These are phyloP conservation scores for Volvox carteri DNA, from an alignment of 163 green algal species.

Conservation along the genomic window DNA sequence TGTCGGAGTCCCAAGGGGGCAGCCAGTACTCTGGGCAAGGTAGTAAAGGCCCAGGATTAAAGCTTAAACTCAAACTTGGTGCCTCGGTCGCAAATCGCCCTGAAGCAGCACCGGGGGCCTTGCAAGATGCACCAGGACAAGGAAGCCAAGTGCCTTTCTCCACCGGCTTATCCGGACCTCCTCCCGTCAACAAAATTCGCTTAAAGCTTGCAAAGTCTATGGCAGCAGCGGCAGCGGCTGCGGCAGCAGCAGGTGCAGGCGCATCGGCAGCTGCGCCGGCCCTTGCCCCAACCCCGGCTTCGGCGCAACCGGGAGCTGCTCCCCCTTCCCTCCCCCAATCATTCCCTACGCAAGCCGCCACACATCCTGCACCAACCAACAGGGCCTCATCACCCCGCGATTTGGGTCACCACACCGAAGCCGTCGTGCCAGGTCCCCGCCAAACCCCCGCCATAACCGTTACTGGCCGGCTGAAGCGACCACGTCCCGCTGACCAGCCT, in stretches of 20 bases:
- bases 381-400: background rate
- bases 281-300: background rate
- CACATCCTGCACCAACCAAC: background rate
- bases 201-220: constrained; percentile 45
- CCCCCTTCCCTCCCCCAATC: background rate
- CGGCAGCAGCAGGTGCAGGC: background rate
- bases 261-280: background rate
- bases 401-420: background rate
- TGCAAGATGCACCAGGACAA: background rate
- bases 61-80: constrained; percentile 26
- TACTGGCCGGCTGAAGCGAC: background rate
- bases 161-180: background rate
- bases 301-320: background rate
- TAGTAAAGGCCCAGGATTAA: constrained; percentile 33
- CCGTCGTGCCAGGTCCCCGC: background rate
- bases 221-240: constrained; percentile 5
- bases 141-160: background rate
- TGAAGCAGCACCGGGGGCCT: background rate
- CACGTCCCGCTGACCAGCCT: background rate
- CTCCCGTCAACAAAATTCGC: constrained; percentile 48
- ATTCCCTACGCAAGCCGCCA: background rate
- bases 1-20: constrained; percentile 48
- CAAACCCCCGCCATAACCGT: too few relatives aligned
- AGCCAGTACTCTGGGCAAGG: constrained; percentile 24
- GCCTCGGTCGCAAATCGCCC: background rate